Evolutionary conservation across 306 rosid genomes (phyloP).

Genomic region (Lithocarpus polystachyus): DNA sequence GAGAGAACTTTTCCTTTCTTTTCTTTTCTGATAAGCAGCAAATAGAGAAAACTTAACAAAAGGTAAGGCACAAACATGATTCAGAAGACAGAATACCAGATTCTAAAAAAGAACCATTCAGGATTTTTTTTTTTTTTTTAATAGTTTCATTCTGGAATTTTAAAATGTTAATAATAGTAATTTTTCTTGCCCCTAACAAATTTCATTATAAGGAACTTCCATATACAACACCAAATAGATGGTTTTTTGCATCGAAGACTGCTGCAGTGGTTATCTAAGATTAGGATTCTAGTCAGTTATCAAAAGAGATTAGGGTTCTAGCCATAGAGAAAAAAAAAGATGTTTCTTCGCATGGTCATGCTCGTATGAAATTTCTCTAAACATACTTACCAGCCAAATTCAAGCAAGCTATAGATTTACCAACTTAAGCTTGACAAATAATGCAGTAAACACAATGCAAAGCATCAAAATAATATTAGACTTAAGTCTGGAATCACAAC

Average conservation of each 20-base stretch:
- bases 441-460: not conserved
- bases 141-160: not conserved
- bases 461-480: not conserved
- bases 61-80: not conserved
- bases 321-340: not conserved
- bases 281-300: not conserved
- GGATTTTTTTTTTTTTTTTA: too few species aligned
- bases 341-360: not conserved
- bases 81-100: not conserved
- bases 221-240: not conserved
- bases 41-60: not conserved
- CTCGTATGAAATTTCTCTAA: not conserved
- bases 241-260: not conserved
- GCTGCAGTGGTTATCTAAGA: not conserved
- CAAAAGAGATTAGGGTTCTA: not conserved
- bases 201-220: not conserved
- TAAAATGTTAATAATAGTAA: not conserved
- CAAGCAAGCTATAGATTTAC: not conserved
- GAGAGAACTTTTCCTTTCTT: too few species aligned
- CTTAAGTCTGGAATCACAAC: not conserved
- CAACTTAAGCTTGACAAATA: not conserved
- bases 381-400: not conserved
- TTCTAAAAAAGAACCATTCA: not conserved
- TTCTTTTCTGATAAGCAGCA: too few species aligned
- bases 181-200: too few species aligned